A percentile compares a stretch with the other conserved stretches of the same genome.
Evolutionary conservation across 805 yeast species (phyloP).

Genomic region (Deakozyma indianensis): DNA sequence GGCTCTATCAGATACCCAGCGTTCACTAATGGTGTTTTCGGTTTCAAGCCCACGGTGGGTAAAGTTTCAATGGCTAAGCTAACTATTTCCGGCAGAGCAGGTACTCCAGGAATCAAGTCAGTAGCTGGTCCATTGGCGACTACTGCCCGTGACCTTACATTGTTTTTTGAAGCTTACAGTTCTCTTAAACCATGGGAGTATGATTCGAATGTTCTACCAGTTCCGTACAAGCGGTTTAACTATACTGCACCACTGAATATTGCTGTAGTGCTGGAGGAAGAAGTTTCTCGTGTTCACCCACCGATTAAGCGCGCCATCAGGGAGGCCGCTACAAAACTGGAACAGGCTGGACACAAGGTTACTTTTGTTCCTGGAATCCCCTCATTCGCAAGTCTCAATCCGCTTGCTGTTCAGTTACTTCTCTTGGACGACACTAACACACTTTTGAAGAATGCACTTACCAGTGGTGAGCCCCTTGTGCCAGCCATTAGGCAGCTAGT

Average conservation of each 20-base stretch:
- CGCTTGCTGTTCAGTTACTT: background rate
- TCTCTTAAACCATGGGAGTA: slow-evolving; percentile 29
- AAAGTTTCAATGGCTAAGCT: slow-evolving; percentile 23
- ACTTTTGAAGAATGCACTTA: slow-evolving; percentile 25
- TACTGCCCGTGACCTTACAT: slow-evolving; percentile 25
- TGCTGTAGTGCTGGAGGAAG: slow-evolving; percentile 34
- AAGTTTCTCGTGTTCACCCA: slow-evolving; percentile 36
- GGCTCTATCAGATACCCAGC: slow-evolving; percentile 40
- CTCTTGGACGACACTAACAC: slow-evolving; percentile 27
- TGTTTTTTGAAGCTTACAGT: slow-evolving; percentile 26
- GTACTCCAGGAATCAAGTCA: slow-evolving; percentile 25
- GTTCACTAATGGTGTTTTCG: slow-evolving; percentile 31
- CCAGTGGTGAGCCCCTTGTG: slow-evolving; percentile 26
- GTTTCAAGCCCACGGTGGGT: slow-evolving; percentile 32
- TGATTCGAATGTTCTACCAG: slow-evolving; percentile 37
- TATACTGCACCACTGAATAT: slow-evolving; percentile 25
- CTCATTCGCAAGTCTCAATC: background rate
- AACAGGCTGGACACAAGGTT: slow-evolving; percentile 41
- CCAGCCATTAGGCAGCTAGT: background rate
- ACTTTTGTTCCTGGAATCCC: slow-evolving; percentile 27
- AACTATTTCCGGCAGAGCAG: slow-evolving; percentile 22
- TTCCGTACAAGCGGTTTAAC: slow-evolving; percentile 31
- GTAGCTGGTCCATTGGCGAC: slow-evolving; percentile 36
- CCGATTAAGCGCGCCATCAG: slow-evolving; percentile 40
- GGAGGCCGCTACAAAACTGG: slow-evolving; percentile 37